Base-by-base conservation (phyloP, 148 eudicot genomes). In the Polygonum maritimum region DNA sequence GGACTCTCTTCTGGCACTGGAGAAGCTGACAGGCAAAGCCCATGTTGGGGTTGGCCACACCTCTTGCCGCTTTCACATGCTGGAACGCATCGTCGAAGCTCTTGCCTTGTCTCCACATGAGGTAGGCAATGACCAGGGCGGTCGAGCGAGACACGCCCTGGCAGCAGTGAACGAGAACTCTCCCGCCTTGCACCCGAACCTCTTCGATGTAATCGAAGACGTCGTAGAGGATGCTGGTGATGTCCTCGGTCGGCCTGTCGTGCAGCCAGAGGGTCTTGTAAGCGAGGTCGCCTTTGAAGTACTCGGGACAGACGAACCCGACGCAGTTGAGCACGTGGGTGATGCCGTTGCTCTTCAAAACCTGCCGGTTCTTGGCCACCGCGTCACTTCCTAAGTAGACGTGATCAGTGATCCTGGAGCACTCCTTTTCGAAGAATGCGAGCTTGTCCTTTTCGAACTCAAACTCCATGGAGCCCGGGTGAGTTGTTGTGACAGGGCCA, bases 191-290 rank as follows among this genome's bases (percentile, higher is more conserved):
- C 76, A 87, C 94, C 78, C 87, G 81, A 41, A 96, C 97, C 81
- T 96, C 99, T 80, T 96, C 99, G 76, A 96, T 89, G 79, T 96
- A 96, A 83, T 96, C 99, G 71, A 92, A 96, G 44, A 96, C 99
- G 63, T 96, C 99, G 70, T 92, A 96, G 0, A 96, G 82, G 57
- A 96, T 89, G 76, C 98, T 91, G 0, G 97, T 96, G 31, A 96
- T 96, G 77, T 96, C 99, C 87, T 96, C 99, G 0, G 97, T 82
- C 0, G 98, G 99, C 82, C 91, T 87, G 51, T 96, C 99, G 71
- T 88, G 92, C 69, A 96, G 83, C 99, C 99, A 96, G 77, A 96
- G 91, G 4, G 99, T 96, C 84, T 83, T 87, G 75, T 96, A 96
- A 57, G 86, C 90, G 73, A 96, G 81, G 62, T 96, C 98, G 35